A percentile compares a stretch with the other conserved stretches of the same genome.
Evolutionary conservation across 179 eudicot species (phyloP).

Genomic region (Heliamphora pulchella): DNA sequence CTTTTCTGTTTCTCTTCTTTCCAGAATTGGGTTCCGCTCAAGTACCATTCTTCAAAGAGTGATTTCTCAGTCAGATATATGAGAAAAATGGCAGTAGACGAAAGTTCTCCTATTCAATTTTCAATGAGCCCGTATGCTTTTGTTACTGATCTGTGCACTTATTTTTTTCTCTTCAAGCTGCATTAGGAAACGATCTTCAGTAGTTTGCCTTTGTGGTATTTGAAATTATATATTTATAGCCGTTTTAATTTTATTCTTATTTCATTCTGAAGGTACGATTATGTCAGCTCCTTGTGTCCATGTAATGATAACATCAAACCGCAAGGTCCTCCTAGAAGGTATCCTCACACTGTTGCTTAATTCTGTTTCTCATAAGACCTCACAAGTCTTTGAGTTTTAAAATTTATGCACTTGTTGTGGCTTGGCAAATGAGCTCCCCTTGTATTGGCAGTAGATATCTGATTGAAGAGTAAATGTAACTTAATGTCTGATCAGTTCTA

Average conservation of each 20-base stretch:
- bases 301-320: conserved; percentile 32
- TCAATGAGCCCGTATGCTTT: conserved; percentile 59
- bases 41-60: conserved; percentile 46
- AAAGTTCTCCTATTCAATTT: conserved; percentile 41
- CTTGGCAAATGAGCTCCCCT: not conserved
- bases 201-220: not conserved
- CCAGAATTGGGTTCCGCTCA: conserved; percentile 61
- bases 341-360: conserved; percentile 7
- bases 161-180: not conserved
- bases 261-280: conserved; percentile 43
- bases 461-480: conserved; percentile 2
- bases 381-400: not conserved
- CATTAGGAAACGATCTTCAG: not conserved
- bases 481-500: not conserved
- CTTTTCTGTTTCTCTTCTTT: conserved; percentile 8
- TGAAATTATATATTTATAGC: not conserved
- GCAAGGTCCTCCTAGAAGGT: conserved; percentile 49
- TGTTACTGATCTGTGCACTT: not conserved
- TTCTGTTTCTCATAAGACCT: not conserved
- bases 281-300: conserved; percentile 73
- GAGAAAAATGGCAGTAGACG: conserved; percentile 44
- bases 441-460: not conserved
- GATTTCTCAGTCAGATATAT: conserved; percentile 37
- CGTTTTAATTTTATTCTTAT: conserved; percentile 7
- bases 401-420: not conserved